A percentile compares a stretch with the other conserved stretches of the same genome.
Conservation (phyloP, 257 asterid species). For the Capsicum baccatum region DNA sequence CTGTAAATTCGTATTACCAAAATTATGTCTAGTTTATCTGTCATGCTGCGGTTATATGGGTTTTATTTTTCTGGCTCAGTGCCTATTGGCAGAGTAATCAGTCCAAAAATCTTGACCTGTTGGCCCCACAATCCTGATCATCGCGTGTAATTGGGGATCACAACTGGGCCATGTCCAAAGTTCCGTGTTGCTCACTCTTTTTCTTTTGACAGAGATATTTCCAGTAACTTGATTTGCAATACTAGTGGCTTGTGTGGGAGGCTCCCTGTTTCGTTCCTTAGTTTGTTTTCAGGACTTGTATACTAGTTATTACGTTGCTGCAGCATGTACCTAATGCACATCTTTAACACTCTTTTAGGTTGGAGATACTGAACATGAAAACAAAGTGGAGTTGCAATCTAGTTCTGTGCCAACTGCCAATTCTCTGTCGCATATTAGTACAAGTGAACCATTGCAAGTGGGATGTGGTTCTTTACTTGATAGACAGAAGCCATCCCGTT, state of each 20-base stretch:
- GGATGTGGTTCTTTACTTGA: constrained; percentile 40
- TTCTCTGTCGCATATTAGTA: constrained; percentile 34
- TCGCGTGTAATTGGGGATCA: neutral
- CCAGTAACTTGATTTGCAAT: neutral
- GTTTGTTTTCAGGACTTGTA: neutral
- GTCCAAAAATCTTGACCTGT: neutral
- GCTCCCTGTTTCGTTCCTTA: neutral
- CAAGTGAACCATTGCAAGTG: constrained; percentile 40
- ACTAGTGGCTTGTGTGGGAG: neutral
- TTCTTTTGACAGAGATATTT: neutral
- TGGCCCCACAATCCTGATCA: neutral
- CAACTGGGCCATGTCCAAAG: neutral
- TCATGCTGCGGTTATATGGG: constrained; percentile 20
- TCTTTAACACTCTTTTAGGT: constrained; percentile 47
- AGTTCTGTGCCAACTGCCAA: constrained; percentile 36
- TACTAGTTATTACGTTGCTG: constrained; percentile 9
- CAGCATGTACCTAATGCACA: constrained; percentile 22
- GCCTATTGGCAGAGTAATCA: neutral
- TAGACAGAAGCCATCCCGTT: constrained; percentile 40
- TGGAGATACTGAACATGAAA: constrained; percentile 39
- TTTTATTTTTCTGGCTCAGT: neutral
- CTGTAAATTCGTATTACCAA: too few relatives aligned
- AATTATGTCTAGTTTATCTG: neutral
- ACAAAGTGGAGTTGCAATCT: constrained; percentile 33
- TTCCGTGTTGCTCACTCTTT: neutral